Evolutionary conservation across 2,329 filamentous ascomycete species (phyloP).

Genomic region (Verticillium albo-atrum): DNA sequence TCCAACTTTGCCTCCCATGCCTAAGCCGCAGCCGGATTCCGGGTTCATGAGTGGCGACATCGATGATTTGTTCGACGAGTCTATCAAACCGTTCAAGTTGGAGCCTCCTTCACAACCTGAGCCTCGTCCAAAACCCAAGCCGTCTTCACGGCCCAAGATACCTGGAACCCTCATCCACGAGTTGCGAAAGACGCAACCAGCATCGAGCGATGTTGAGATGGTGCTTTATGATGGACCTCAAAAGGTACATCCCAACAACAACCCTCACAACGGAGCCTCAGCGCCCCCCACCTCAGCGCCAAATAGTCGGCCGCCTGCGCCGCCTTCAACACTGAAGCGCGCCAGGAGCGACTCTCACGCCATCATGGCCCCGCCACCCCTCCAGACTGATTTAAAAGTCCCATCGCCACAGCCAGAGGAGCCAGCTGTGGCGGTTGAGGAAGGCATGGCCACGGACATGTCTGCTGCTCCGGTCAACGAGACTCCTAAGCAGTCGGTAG

Average conservation of each 20-base stretch:
- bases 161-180: conserved; percentile 38
- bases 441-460: conserved; percentile 2
- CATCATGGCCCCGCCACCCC: background rate
- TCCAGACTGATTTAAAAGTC: conserved; percentile 7
- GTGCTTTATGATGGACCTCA: background rate
- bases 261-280: background rate
- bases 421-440: conserved; percentile 13
- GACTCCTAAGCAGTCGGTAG: background rate
- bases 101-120: conserved; percentile 19
- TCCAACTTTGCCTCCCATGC: conserved; percentile 66
- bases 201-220: conserved; percentile 8
- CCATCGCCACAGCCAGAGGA: conserved; percentile 14
- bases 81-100: conserved; percentile 35
- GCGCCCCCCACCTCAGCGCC: background rate
- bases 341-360: conserved; percentile 1
- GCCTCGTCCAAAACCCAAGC: conserved; percentile 25
- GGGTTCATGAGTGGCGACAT: conserved; percentile 80
- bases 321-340: background rate
- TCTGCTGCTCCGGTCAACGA: conserved; percentile 7
- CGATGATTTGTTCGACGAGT: conserved; percentile 62
- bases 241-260: background rate
- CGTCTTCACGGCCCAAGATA: conserved; percentile 20
- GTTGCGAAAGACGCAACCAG: conserved; percentile 21
- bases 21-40: conserved; percentile 62
- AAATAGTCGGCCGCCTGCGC: conserved; percentile 1